Base-by-base conservation (phyloP, 345 rosid genomes). In the Cardamine resedifolia region DNA sequence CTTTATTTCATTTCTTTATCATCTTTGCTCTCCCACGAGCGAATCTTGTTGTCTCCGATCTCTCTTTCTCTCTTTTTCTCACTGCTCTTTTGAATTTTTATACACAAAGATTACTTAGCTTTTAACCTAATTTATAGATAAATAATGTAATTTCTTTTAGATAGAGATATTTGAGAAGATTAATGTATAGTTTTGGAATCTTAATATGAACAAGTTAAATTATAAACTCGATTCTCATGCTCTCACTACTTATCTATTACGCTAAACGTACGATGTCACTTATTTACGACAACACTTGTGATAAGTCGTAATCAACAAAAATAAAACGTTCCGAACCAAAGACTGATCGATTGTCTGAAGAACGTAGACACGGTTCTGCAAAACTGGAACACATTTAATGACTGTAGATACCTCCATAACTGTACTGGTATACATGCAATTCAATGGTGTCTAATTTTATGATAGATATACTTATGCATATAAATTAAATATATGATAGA, bases 41-140 rank as follows among this genome's bases (percentile, higher is more conserved):
- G 68, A 71, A 71, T 71, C 68, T 71, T 71, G 31, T 71, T 71
- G 75, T 71, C 75, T 70, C 75, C 65, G 58, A 62, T 41, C 61
- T 52, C 18, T 68, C 60, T 73, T 50, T 55, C 52, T 36, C 8
- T 71, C 57, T 27, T 58, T 58, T 43, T 67, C 74, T 68, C 74
- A 58, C 34, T 68, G 14, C 48, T 51, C 51, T 61, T 66, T 49
- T 36, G 33, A 66, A 57, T 39, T 68, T 24, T 58, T 14, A 33
- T 19, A 38, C 62, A 41, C 52, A 59, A 51, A 28, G 5, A 59
- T 21, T 16, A 16, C 21, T 60, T 51, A 75, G 41, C 70, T 75
- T 68, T 75, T 75, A 75, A 53, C 70, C 70, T 55, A 68, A 18
- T 15, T 9, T 49, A 2, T 36, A 48, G 20, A 55, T 18, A 36